Conservation (phyloP, 2,329 filamentous ascomycete genomes). For the Ophiognomonia clavigignenti-juglandacearum region DNA sequence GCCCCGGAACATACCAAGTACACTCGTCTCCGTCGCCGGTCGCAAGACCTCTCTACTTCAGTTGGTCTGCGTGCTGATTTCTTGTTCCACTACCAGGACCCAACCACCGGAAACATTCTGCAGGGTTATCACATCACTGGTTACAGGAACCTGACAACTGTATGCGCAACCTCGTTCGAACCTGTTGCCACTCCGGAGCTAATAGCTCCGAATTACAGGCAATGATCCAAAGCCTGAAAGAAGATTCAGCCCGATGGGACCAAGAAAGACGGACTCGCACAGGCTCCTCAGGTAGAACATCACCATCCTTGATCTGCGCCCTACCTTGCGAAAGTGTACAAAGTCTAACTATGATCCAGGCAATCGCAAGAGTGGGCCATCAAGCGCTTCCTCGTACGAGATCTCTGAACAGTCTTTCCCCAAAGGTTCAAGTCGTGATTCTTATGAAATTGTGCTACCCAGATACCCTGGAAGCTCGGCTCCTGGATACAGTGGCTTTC, state of each 20-base stretch:
- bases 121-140: constrained; percentile 74
- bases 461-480: constrained; percentile 48
- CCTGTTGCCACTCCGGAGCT: background rate
- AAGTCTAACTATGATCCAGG: constrained; percentile 57
- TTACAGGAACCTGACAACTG: constrained; percentile 73
- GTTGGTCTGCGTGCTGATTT: constrained; percentile 6
- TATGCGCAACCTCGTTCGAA: constrained; percentile 37
- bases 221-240: constrained; percentile 60
- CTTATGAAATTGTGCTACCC: constrained; percentile 32
- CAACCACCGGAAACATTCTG: constrained; percentile 57
- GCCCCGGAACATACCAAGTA: constrained; percentile 71
- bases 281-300: no score
- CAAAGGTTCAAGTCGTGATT: constrained; percentile 15
- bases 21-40: constrained; percentile 24
- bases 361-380: constrained; percentile 22
- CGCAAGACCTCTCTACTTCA: background rate
- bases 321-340: constrained; percentile 37
- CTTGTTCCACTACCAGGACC: constrained; percentile 10
- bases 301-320: no score
- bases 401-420: constrained; percentile 9
- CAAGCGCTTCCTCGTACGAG: constrained; percentile 21
- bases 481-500: constrained; percentile 39
- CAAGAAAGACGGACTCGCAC: constrained; percentile 53
- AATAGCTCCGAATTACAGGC: constrained; percentile 34
- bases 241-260: constrained; percentile 58